phyloP scores from a whole-genome alignment of 345 rosid genomes.

The Bruguiera parviflora region DNA sequence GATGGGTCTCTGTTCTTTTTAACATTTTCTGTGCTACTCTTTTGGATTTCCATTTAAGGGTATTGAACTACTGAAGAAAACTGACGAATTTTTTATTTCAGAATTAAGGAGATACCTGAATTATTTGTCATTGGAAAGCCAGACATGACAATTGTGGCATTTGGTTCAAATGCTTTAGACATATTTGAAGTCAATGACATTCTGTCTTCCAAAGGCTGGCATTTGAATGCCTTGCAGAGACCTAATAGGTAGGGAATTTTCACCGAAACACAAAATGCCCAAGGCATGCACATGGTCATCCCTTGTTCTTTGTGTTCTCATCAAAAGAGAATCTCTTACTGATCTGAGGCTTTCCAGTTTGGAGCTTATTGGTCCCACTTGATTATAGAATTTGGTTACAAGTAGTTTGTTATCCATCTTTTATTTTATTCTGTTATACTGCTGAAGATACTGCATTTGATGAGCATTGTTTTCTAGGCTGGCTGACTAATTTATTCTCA shows the following conservation, averaged over 20 bases:
- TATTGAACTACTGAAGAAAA: constrained; percentile 2
- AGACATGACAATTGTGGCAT: constrained; percentile 83
- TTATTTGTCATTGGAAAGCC: constrained; percentile 78
- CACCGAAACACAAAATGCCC: background rate
- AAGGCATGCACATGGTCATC: too few species aligned
- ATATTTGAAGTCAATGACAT: constrained; percentile 91
- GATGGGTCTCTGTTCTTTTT: constrained; percentile 48
- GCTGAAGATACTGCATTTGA: background rate
- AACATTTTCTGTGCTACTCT: background rate
- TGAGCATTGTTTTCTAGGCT: constrained; percentile 1
- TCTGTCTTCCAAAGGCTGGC: constrained; percentile 92
- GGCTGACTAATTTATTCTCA: too few species aligned
- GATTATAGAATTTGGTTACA: background rate
- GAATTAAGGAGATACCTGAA: constrained; percentile 67
- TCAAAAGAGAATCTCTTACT: background rate
- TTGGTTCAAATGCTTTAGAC: constrained; percentile 67
- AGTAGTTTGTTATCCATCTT: background rate
- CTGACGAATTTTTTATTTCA: constrained; percentile 23
- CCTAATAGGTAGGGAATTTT: constrained; percentile 65
- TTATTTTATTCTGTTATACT: background rate
- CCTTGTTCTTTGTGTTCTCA: background rate
- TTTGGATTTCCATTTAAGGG: constrained; percentile 2
- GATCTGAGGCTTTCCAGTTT: background rate
- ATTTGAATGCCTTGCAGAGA: constrained; percentile 86
- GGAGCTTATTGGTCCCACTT: background rate